Evolutionary conservation across 2,329 filamentous ascomycete species (phyloP).

Genomic region (Clarireedia paspali): DNA sequence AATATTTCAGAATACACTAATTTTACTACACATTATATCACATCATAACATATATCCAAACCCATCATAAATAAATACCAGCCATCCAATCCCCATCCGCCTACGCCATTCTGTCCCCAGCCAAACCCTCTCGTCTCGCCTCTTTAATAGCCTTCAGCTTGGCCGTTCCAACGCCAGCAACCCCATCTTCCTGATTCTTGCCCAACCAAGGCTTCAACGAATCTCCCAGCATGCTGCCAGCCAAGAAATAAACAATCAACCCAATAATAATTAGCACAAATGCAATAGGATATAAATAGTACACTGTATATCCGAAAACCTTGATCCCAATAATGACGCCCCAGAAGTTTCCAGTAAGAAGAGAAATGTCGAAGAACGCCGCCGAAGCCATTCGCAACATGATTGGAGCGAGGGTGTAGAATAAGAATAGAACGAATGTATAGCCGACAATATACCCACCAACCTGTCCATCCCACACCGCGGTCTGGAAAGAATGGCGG

Average conservation of each 20-base stretch:
- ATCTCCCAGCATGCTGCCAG: slow-evolving; percentile 75
- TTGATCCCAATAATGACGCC: slow-evolving; percentile 84
- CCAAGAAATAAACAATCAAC: slow-evolving; percentile 79
- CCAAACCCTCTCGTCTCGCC: slow-evolving; percentile 32
- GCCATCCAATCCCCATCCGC: too few relatives aligned
- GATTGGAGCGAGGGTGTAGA: slow-evolving; percentile 82
- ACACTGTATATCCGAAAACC: slow-evolving; percentile 72
- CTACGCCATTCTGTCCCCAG: slow-evolving; percentile 1
- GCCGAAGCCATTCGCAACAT: slow-evolving; percentile 85
- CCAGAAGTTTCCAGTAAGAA: slow-evolving; percentile 96
- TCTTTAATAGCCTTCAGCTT: slow-evolving; percentile 64
- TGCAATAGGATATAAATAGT: slow-evolving; percentile 91
- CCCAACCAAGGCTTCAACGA: slow-evolving; percentile 94
- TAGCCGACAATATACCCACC: slow-evolving; percentile 85
- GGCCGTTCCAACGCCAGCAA: slow-evolving; percentile 76
- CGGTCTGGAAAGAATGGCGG: slow-evolving; percentile 58
- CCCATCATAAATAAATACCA: too few relatives aligned
- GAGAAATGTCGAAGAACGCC: slow-evolving; percentile 92
- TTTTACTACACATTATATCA: too few relatives aligned
- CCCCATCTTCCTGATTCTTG: slow-evolving; percentile 71
- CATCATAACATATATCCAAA: too few relatives aligned
- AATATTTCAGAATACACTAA: too few relatives aligned
- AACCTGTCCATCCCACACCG: slow-evolving; percentile 59
- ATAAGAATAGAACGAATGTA: slow-evolving; percentile 72
- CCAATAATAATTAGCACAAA: slow-evolving; percentile 89